A percentile compares a stretch with the other conserved stretches of the same genome.
Conservation (phyloP, 176 grass and related monocot species). For the Thinopyrum elongatum region DNA sequence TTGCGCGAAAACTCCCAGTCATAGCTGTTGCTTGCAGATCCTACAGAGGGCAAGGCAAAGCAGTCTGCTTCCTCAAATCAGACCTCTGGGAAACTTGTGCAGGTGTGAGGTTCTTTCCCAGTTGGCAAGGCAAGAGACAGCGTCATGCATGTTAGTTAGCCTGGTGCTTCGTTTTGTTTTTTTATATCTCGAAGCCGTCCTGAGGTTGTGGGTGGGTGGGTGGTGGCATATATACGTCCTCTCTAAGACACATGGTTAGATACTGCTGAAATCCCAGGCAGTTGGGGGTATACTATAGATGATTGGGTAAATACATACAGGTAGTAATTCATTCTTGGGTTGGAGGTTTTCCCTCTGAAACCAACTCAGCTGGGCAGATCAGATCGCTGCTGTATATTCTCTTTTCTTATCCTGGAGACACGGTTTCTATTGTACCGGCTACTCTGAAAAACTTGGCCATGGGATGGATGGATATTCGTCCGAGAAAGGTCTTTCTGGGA, state of each 20-base stretch:
- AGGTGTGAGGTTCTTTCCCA: constrained; percentile 23
- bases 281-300: not conserved
- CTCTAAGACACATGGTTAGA: constrained; percentile 21
- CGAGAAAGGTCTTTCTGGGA: not conserved
- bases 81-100: constrained; percentile 28
- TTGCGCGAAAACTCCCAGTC: constrained; percentile 47
- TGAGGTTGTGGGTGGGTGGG: constrained; percentile 5
- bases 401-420: not conserved
- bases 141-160: constrained; percentile 7
- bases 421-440: no score
- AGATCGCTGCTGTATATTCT: not conserved
- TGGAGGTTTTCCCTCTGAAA: not conserved
- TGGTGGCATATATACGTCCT: constrained; percentile 41
- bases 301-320: not conserved
- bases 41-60: not conserved
- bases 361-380: not conserved
- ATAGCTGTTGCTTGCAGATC: constrained; percentile 2
- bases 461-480: not conserved
- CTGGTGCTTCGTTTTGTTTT: constrained; percentile 1
- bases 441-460: not conserved
- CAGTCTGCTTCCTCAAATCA: not conserved
- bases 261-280: not conserved
- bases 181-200: not conserved
- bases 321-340: not conserved
- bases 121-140: constrained; percentile 15